Evolutionary conservation across 257 asterid genomes (phyloP).

Genomic region (Asclepias syriaca): DNA sequence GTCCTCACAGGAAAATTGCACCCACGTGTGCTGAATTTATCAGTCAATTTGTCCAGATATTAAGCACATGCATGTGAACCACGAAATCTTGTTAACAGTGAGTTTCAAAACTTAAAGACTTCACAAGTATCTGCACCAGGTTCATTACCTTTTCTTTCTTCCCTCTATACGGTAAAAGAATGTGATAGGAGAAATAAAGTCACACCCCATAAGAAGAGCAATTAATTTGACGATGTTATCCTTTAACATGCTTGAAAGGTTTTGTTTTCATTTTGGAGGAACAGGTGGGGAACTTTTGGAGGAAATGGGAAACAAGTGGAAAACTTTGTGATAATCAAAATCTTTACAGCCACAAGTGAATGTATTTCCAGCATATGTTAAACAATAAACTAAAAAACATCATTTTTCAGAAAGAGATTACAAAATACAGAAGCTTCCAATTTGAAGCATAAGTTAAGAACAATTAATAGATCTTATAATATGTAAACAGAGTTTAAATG

Average conservation of each 20-base stretch:
- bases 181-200: background rate
- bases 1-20: background rate
- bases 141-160: background rate
- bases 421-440: no score
- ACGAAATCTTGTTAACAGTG: background rate
- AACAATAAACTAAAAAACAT: background rate
- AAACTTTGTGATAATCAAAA: background rate
- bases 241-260: background rate
- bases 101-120: background rate
- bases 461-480: background rate
- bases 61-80: background rate
- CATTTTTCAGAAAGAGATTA: background rate
- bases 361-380: background rate
- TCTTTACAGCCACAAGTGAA: background rate
- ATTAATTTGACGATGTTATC: background rate
- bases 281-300: background rate
- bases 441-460: background rate
- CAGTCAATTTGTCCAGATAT: background rate
- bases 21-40: background rate
- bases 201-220: background rate
- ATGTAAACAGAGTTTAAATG: background rate
- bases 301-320: background rate
- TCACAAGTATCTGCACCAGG: background rate
- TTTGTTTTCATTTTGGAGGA: background rate
- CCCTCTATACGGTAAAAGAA: background rate